Conservation (phyloP, 805 yeast species). For the Candida saitoana region DNA sequence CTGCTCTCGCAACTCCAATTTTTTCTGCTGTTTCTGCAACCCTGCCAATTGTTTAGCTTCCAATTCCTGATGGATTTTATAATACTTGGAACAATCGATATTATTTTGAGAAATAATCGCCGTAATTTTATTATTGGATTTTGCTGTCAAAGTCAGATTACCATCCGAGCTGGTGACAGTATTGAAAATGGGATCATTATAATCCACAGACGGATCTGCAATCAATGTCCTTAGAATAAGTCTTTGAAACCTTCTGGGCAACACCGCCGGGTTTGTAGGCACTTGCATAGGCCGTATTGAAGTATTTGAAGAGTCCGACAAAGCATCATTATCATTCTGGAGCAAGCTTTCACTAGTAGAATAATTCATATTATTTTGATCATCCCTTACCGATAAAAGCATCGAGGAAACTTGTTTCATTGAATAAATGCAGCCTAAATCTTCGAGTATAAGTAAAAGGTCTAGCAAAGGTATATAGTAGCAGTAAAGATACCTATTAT, state of each 20-base stretch:
- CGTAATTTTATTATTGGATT: neutral
- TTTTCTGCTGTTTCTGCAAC: neutral
- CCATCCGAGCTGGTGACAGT: neutral
- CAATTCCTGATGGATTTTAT: neutral
- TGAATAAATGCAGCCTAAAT: no score
- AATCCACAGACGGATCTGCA: conserved; percentile 3
- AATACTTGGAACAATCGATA: conserved; percentile 1
- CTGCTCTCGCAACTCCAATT: neutral
- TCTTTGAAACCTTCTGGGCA: conserved; percentile 2
- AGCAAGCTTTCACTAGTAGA: neutral
- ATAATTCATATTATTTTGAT: neutral
- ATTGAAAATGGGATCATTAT: conserved; percentile 5
- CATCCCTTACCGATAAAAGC: conserved; percentile 1
- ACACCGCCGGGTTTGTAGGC: neutral
- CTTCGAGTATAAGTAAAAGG: no score
- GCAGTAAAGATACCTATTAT: no score
- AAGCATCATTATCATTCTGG: neutral
- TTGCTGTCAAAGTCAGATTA: neutral
- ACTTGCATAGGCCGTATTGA: neutral
- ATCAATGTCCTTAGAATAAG: conserved; percentile 1
- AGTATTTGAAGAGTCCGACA: neutral
- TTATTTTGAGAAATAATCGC: conserved; percentile 1
- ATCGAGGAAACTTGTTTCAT: conserved; percentile 2
- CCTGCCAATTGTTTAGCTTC: neutral
- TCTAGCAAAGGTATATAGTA: no score